Evolutionary conservation across 2,329 filamentous ascomycete species (phyloP), one percentile per base, ranked within the genome.

Genomic region (Xylariaceae sp.): DNA sequence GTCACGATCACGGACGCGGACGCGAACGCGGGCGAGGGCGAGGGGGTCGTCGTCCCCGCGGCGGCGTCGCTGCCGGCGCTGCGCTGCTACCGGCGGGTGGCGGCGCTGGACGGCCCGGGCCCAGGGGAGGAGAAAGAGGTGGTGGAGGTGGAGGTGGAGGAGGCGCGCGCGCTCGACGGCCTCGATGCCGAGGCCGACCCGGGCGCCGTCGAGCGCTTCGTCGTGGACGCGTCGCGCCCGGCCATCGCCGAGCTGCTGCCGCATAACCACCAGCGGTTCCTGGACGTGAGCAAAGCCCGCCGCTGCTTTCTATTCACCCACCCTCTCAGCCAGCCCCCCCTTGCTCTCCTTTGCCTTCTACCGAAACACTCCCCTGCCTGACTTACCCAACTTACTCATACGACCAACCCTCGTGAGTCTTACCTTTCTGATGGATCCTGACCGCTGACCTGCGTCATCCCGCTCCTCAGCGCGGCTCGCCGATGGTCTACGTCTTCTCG

Each of bases 401-500:
- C n/a, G n/a, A n/a, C n/a, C n/a, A n/a, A n/a, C n/a, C n/a, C n/a
- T n/a, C n/a, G n/a, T n/a, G n/a, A n/a, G n/a, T n/a, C n/a, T n/a
- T n/a, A n/a, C n/a, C n/a, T n/a, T n/a, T n/a, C n/a, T n/a, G n/a
- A n/a, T n/a, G n/a, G n/a, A n/a, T n/a, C n/a, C n/a, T n/a, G n/a
- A n/a, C n/a, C n/a, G n/a, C n/a, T n/a, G n/a, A n/a, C n/a, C n/a
- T n/a, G n/a, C n/a, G n/a, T n/a, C n/a, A n/a, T n/a, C n/a, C n/a
- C n/a, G n/a, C n/a, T n/a, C n/a, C n/a, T n/a, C 35, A 58, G 50
- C 55, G 54, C 27, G 56, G 50, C 14, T 57, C 51, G 51, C 52
- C 59, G 5, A 60, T 62, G 42, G 47, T 63, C 27, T 63, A 61
- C 40, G 39, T 63, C 30, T 60, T 63, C 36, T 52, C 55, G 6